Evolutionary conservation across 2,329 filamentous ascomycete genomes (phyloP).

Genomic region (Apiospora pterosperma): DNA sequence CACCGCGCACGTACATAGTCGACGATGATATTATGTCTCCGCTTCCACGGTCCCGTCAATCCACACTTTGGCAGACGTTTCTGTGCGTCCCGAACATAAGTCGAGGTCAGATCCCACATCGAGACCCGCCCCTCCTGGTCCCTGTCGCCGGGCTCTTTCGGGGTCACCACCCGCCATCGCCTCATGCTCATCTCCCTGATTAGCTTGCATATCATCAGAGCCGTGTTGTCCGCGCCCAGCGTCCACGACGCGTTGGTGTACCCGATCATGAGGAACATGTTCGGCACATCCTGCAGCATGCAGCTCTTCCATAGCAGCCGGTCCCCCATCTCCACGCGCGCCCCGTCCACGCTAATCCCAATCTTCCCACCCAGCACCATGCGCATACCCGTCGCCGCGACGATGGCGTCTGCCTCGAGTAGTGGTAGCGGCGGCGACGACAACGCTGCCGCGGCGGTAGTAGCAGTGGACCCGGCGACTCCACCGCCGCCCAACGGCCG

Average conservation of each 20-base stretch:
- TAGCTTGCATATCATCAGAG: slow-evolving; percentile 45
- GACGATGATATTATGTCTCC: not conserved
- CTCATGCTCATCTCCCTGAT: slow-evolving; percentile 46
- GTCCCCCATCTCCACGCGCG: slow-evolving; percentile 35
- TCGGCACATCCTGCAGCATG: slow-evolving; percentile 63
- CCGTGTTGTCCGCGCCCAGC: slow-evolving; percentile 54
- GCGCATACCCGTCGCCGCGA: slow-evolving; percentile 62
- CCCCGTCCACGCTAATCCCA: slow-evolving; percentile 46
- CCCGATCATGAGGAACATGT: slow-evolving; percentile 54
- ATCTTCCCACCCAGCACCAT: slow-evolving; percentile 52
- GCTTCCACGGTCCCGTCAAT: not conserved
- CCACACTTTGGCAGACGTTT: slow-evolving; percentile 34
- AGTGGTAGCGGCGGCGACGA: too few relatives aligned
- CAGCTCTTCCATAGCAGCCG: slow-evolving; percentile 55
- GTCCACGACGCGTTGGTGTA: slow-evolving; percentile 63
- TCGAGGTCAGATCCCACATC: slow-evolving; percentile 29
- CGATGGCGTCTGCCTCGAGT: slow-evolving; percentile 59
- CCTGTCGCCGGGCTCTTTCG: slow-evolving; percentile 26
- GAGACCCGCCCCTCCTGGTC: not conserved
- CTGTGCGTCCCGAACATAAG: slow-evolving; percentile 35
- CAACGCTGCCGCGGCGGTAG: too few relatives aligned
- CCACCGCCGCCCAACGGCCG: slow-evolving; percentile 15
- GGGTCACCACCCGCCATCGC: slow-evolving; percentile 38
- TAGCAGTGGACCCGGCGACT: too few relatives aligned
- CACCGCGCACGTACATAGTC: not conserved